Evolutionary conservation across 306 rosid species (phyloP).

Genomic region (Argentina anserina): DNA sequence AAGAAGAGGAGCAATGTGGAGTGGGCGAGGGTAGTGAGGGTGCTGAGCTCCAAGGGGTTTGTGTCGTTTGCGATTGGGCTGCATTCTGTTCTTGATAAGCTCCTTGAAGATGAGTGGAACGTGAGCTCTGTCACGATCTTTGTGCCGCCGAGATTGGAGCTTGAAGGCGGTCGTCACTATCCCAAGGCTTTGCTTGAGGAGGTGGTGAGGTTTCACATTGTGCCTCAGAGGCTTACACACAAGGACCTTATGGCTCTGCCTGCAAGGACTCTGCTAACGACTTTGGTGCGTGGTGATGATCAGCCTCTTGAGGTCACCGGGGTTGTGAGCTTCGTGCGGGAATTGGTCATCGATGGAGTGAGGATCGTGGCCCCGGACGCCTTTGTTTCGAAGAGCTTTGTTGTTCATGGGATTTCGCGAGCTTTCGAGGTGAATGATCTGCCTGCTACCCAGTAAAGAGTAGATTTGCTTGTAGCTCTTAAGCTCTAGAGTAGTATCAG

Average conservation of each 20-base stretch:
- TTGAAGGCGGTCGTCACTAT: slow-evolving; percentile 15
- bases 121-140: slow-evolving; percentile 49
- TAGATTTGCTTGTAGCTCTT: background rate
- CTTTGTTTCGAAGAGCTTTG: slow-evolving; percentile 45
- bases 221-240: slow-evolving; percentile 51
- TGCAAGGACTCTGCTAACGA: slow-evolving; percentile 35
- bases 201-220: slow-evolving; percentile 62
- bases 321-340: slow-evolving; percentile 18
- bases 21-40: slow-evolving; percentile 48
- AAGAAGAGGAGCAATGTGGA: slow-evolving; percentile 14
- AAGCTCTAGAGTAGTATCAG: background rate
- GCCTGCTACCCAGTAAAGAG: background rate
- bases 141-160: slow-evolving; percentile 54
- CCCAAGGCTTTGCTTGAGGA: slow-evolving; percentile 38
- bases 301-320: slow-evolving; percentile 49
- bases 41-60: slow-evolving; percentile 55
- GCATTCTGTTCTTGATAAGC: slow-evolving; percentile 53
- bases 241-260: slow-evolving; percentile 44
- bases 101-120: slow-evolving; percentile 34
- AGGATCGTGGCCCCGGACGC: slow-evolving; percentile 57
- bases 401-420: slow-evolving; percentile 66
- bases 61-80: slow-evolving; percentile 41
- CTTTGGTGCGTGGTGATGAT: slow-evolving; percentile 30
- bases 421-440: slow-evolving; percentile 39
- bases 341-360: slow-evolving; percentile 48